Evolutionary conservation across 495 filamentous ascomycete species (phyloP), one percentile per base, ranked within the genome.

Genomic region (Cercophora sp.): DNA sequence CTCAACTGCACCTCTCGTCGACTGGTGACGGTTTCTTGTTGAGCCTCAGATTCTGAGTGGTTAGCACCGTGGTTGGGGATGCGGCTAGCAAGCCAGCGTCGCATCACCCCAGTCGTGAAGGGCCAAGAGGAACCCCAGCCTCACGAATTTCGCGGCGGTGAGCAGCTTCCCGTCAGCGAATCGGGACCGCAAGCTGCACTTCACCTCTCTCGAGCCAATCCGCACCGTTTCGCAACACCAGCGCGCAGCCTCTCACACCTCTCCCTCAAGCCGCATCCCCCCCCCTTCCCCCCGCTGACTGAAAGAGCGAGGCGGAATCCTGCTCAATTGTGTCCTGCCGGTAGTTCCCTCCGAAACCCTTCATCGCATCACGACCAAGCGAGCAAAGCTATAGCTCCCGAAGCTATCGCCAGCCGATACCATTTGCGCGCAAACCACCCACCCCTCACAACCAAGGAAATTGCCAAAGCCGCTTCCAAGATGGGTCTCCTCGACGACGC

Each of bases 401-500:
- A n/a, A n/a, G n/a, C n/a, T n/a, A n/a, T n/a, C n/a, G n/a, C n/a
- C n/a, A n/a, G n/a, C n/a, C n/a, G n/a, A n/a, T n/a, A n/a, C n/a
- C n/a, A n/a, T n/a, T n/a, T n/a, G n/a, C n/a, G n/a, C n/a, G 15
- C n/a, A 8, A 39, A 43, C 3, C 20, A 8, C 9, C 22, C 37
- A 18, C 11, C 36, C 8, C 15, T 11, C 18, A n/a, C 13, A 23
- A 23, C 16, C 16, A 24, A 52, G 29, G 24, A 39, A 23, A 25
- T 6, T 22, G n/a, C 25, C 37, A 42, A 16, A 11, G 9, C 19
- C 19, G 16, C 31, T 42, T 29, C 39, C 39, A 57, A 55, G 13
- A 75, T 75, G 72, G 72, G 72, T 31, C 46, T 73, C 49, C 63
- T 73, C 56, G 71, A 73, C 56, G 72, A 75, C 55, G 62, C 64